Evolutionary conservation across 2,329 filamentous ascomycete species (phyloP).

Genomic region (Penicillium glabrum): DNA sequence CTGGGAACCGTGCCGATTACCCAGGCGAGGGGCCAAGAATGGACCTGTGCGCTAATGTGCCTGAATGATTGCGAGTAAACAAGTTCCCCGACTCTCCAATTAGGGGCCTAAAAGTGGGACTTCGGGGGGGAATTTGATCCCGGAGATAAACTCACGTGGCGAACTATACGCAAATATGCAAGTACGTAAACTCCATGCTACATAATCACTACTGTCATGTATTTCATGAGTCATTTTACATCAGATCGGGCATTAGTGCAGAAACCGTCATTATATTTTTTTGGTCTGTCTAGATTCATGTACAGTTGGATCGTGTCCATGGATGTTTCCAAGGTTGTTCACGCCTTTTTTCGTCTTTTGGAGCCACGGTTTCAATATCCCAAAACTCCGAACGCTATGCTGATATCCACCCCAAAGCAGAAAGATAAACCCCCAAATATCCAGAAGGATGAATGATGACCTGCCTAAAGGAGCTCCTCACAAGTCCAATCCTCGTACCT

Average conservation of each 20-base stretch:
- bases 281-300: slow-evolving; percentile 20
- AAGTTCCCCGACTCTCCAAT: neutral
- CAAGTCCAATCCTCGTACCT: slow-evolving; percentile 99
- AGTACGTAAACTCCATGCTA: neutral
- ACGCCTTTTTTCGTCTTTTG: slow-evolving; percentile 19
- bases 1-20: slow-evolving; percentile 15
- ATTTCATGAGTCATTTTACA: neutral
- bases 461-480: slow-evolving; percentile 74
- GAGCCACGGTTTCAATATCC: slow-evolving; percentile 27
- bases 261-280: slow-evolving; percentile 24
- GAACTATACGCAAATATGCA: neutral
- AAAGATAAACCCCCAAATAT: slow-evolving; percentile 19
- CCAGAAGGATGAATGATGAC: slow-evolving; percentile 12
- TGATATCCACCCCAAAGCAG: slow-evolving; percentile 25
- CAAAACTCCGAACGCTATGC: slow-evolving; percentile 47
- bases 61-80: neutral
- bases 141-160: neutral
- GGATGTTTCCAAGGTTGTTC: slow-evolving; percentile 12
- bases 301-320: slow-evolving; percentile 20
- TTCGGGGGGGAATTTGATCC: slow-evolving; percentile 2
- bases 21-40: slow-evolving; percentile 11
- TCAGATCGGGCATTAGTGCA: slow-evolving; percentile 1
- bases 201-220: neutral
- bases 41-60: neutral
- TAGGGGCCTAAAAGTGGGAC: slow-evolving; percentile 9